Evolutionary conservation across 805 yeast genomes (phyloP).

Genomic region (Candida maesae): DNA sequence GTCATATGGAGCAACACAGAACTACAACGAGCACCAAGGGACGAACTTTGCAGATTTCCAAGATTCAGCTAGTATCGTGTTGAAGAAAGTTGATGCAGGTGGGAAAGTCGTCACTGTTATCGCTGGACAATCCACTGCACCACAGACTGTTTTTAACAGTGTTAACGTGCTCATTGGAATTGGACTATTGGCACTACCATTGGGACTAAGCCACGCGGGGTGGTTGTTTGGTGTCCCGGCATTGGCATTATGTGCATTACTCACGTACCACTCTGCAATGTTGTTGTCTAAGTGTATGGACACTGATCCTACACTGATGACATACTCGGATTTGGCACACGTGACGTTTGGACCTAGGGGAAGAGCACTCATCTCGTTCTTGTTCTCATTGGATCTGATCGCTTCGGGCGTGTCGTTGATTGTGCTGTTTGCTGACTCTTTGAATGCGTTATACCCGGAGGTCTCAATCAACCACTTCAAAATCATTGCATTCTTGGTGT

Average conservation of each 20-base stretch:
- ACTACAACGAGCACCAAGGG: no score
- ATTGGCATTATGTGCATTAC: constrained; percentile 54
- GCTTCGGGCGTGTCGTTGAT: constrained; percentile 82
- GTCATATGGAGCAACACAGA: constrained; percentile 30
- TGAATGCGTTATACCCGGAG: constrained; percentile 60
- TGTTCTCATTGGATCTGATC: constrained; percentile 72
- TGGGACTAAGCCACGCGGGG: constrained; percentile 69
- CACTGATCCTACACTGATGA: constrained; percentile 73
- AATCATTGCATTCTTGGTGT: constrained; percentile 58
- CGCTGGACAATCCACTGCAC: constrained; percentile 78
- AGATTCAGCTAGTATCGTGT: constrained; percentile 47
- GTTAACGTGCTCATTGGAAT: constrained; percentile 75
- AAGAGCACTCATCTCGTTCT: constrained; percentile 63
- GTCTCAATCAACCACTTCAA: constrained; percentile 57
- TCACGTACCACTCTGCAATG: constrained; percentile 76
- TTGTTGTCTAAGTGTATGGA: constrained; percentile 72
- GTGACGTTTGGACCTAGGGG: constrained; percentile 82
- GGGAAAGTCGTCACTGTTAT: constrained; percentile 69
- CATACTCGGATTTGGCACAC: constrained; percentile 85
- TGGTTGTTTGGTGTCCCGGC: constrained; percentile 64
- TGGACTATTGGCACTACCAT: constrained; percentile 70
- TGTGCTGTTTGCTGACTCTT: constrained; percentile 81
- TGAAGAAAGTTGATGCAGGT: constrained; percentile 66
- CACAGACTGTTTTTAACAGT: constrained; percentile 75
- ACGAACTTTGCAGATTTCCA: constrained; percentile 44